Conservation (phyloP, 257 asterid species). For the Solanum lignicaule region DNA sequence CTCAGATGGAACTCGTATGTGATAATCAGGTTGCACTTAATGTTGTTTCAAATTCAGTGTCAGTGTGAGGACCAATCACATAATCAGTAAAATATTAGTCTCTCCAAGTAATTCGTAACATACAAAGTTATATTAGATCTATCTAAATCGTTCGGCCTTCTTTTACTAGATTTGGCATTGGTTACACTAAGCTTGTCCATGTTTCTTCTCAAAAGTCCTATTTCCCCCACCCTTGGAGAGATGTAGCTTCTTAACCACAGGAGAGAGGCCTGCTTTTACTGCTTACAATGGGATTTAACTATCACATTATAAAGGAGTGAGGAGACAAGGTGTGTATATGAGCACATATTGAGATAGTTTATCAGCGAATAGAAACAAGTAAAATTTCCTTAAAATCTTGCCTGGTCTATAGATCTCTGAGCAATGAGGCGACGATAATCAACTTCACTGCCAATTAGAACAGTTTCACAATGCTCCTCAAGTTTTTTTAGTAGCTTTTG, state of each 20-base stretch:
- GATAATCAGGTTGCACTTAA: not conserved
- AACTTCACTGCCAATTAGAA: slow-evolving; percentile 81
- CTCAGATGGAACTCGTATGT: not conserved
- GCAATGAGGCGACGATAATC: slow-evolving; percentile 89
- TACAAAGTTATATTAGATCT: not conserved
- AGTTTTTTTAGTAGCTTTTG: slow-evolving; percentile 49
- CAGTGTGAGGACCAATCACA: not conserved
- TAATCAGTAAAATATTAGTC: not conserved
- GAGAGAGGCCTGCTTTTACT: not conserved
- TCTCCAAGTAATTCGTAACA: not conserved
- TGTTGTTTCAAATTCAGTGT: not conserved
- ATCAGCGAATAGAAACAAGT: not conserved
- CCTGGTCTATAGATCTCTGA: slow-evolving; percentile 64
- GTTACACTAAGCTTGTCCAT: not conserved
- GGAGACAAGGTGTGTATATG: not conserved
- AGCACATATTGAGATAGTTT: not conserved
- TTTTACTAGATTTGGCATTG: not conserved
- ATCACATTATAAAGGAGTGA: not conserved
- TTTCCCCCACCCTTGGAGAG: not conserved
- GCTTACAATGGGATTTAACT: not conserved
- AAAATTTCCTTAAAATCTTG: slow-evolving; percentile 17
- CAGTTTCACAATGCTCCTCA: slow-evolving; percentile 65
- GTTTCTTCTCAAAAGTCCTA: not conserved
- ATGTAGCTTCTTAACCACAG: not conserved
- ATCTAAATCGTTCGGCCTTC: not conserved